Base-by-base conservation (phyloP, 2,329 filamentous ascomycete genomes). In the Akanthomyces uredinophilus region DNA sequence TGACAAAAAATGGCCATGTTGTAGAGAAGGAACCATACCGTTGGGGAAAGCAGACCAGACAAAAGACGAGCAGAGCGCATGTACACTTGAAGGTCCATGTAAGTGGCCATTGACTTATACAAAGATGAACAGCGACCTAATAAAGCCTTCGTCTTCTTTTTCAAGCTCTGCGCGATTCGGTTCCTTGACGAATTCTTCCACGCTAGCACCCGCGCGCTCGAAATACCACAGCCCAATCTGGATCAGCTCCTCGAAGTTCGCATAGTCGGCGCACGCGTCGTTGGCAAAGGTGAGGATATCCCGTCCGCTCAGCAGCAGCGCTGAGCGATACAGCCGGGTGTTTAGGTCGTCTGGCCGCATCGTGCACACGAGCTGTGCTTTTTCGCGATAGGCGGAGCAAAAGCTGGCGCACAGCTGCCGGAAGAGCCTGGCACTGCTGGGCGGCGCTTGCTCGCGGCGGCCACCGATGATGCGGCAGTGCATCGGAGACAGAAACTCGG, bases 401-500 rank as follows among this genome's bases (percentile, higher is more conserved):
- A 61, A 61, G 16, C n/a, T 47, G 6, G 27, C 29, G 29, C 60
- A 61, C 7, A 61, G 51, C 13, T 11, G 22, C n/a, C 51, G 22
- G 18, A 61, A 50, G 2, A 49, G 27, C 20, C 8, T n/a, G 14
- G 22, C n/a, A 27, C 37, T 55, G 6, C 27, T 2, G 1, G 51
- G 49, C 18, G 32, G 2, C 43, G 27, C 27, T 29, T 46, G 20
- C 5, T 51, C 18, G 13, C 24, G 16, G 20, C 50, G 35, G 4
- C 29, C 60, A 43, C 50, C 44, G 50, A 61, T 56, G 44, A 61
- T 20, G 18, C 60, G 60, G 51, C 60, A 61, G 39, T 61, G 60
- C 3, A 61, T 20, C 11, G 49, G 22, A 27, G 50, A 53, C 2
- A 61, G 51, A 22, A 61, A 56, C 27, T 61, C 50, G 20, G 60